Conservation (phyloP, 2,329 filamentous ascomycete species). For the Monilinia fructigena region DNA sequence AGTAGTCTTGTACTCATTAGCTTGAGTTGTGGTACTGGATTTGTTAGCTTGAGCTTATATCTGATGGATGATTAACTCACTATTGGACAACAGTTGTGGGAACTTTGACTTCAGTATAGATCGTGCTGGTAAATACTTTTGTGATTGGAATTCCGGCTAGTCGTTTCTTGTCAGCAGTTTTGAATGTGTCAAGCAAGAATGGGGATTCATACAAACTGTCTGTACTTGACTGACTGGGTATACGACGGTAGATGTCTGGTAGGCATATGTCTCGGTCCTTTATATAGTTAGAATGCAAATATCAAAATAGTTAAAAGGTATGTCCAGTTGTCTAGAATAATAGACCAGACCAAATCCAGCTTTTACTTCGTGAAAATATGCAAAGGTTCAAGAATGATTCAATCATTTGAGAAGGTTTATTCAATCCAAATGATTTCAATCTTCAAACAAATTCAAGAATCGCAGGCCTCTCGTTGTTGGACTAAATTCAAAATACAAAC, state of each 20-base stretch:
- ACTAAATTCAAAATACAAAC: no score
- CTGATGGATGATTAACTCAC: slow-evolving; percentile 30
- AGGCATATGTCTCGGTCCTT: slow-evolving; percentile 35
- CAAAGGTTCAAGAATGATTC: no score
- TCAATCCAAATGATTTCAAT: no score
- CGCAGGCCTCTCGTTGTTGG: no score
- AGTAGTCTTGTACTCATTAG: slow-evolving; percentile 14
- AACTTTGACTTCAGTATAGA: slow-evolving; percentile 31
- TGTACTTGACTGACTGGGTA: slow-evolving; percentile 50
- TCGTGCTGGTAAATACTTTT: slow-evolving; percentile 36
- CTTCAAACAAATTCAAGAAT: no score
- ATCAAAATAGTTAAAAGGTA: slow-evolving; percentile 21
- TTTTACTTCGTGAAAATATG: no score
- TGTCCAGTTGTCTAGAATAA: background rate
- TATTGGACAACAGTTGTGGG: slow-evolving; percentile 39
- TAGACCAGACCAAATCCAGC: no score
- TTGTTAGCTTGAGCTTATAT: background rate
- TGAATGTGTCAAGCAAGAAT: background rate
- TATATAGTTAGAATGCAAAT: slow-evolving; percentile 27
- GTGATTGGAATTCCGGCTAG: slow-evolving; percentile 45
- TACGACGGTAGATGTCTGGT: slow-evolving; percentile 43
- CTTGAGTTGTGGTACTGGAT: slow-evolving; percentile 13
- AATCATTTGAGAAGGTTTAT: no score
- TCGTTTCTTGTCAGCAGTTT: slow-evolving; percentile 47
- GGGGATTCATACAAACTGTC: slow-evolving; percentile 46